phyloP scores from a whole-genome alignment of 495 filamentous ascomycete species.

The Echria macrotheca region DNA sequence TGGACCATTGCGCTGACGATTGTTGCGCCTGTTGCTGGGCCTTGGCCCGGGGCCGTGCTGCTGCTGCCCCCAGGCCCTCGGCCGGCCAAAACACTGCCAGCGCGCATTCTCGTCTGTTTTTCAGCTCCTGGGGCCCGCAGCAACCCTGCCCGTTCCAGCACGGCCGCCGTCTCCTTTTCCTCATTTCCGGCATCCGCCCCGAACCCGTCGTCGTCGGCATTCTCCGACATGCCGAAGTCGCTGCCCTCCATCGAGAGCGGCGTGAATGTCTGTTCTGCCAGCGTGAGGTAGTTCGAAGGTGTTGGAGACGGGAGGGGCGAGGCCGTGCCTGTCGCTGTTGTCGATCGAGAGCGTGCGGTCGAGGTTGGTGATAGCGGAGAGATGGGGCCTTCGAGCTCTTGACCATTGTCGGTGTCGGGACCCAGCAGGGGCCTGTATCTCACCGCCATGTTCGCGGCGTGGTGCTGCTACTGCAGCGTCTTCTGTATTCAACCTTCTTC shows the following conservation, averaged over 20 bases:
- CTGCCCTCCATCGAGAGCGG: slow-evolving; percentile 41
- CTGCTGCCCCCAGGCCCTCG: slow-evolving; percentile 16
- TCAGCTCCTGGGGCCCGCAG: slow-evolving; percentile 8
- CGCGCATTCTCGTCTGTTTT: slow-evolving; percentile 17
- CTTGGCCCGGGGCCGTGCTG: slow-evolving; percentile 16
- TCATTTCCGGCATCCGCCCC: not conserved
- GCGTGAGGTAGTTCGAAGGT: slow-evolving; percentile 24
- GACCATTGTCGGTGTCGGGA: slow-evolving; percentile 6
- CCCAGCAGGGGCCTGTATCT: slow-evolving; percentile 7
- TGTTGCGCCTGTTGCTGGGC: slow-evolving; percentile 10
- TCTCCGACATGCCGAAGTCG: slow-evolving; percentile 22
- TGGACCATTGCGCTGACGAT: slow-evolving; percentile 29
- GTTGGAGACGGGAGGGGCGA: slow-evolving; percentile 18
- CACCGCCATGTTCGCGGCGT: slow-evolving; percentile 2
- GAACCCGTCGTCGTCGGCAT: slow-evolving; percentile 1
- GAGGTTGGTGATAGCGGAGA: slow-evolving; percentile 19
- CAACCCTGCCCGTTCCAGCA: slow-evolving; percentile 5
- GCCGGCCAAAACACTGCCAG: slow-evolving; percentile 13
- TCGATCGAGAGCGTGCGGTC: slow-evolving; percentile 13
- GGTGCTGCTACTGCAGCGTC: not conserved
- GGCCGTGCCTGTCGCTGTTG: slow-evolving; percentile 12
- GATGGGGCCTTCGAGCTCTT: not conserved
- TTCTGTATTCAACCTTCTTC: not conserved
- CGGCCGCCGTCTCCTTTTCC: slow-evolving; percentile 1
- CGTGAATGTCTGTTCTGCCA: slow-evolving; percentile 36